A percentile compares a stretch with the other conserved stretches of the same genome.
phyloP scores from a whole-genome alignment of 1,284 basidiomycete genomes.

The Pascua sp. region DNA sequence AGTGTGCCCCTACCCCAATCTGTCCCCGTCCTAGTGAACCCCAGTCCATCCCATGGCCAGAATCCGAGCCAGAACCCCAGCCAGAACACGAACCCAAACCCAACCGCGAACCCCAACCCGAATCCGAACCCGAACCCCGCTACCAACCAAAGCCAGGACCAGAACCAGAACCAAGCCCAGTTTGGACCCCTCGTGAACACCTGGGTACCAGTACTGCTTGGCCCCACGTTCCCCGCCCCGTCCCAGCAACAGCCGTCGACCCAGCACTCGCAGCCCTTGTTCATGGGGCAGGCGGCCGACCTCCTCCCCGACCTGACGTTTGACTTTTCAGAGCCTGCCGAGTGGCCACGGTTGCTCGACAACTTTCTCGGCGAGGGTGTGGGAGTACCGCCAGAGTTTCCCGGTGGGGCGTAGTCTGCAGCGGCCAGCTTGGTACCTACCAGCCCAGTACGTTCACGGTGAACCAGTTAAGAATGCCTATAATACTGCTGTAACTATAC shows the following conservation, averaged over 20 bases:
- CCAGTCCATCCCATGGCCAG: neutral
- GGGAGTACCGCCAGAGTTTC: too few relatives aligned
- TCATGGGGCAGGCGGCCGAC: constrained; percentile 16
- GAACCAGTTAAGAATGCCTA: too few relatives aligned
- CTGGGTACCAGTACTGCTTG: neutral
- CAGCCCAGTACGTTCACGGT: too few relatives aligned
- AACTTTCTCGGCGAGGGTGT: constrained; percentile 18
- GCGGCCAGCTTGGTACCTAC: too few relatives aligned
- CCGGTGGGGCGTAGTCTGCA: too few relatives aligned
- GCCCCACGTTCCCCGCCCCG: neutral
- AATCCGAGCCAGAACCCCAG: neutral
- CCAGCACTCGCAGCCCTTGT: neutral
- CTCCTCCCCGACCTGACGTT: constrained; percentile 13
- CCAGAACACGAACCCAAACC: too few relatives aligned
- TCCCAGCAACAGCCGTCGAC: neutral
- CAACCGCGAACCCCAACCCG: neutral
- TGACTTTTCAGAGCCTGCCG: constrained; percentile 10
- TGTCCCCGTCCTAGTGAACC: neutral
- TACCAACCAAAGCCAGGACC: neutral
- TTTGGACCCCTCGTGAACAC: neutral
- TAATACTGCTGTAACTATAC: too few relatives aligned
- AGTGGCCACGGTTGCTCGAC: constrained; percentile 22
- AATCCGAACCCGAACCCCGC: neutral
- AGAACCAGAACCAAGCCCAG: neutral
- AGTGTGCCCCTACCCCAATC: neutral